Percentiles rank a stretch among this genome's conserved stretches.
phyloP scores from a whole-genome alignment of 2,329 filamentous ascomycete genomes.

The Tolypocladium paradoxum region DNA sequence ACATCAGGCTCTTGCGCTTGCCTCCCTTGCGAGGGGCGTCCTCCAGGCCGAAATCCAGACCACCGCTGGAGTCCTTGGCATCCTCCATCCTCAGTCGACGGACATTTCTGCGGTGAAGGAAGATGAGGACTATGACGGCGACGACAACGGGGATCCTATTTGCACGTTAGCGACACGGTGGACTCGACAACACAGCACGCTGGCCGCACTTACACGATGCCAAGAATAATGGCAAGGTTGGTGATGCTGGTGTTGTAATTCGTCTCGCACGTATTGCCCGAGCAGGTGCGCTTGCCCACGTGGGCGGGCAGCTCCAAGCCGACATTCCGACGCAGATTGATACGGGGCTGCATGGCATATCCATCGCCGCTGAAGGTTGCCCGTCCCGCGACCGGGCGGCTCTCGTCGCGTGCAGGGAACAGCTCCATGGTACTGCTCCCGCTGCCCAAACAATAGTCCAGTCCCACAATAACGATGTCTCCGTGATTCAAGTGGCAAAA shows the following conservation, averaged over 20 bases:
- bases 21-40: slow-evolving; percentile 32
- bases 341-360: slow-evolving; percentile 15
- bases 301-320: slow-evolving; percentile 3
- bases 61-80: slow-evolving; percentile 74
- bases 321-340: slow-evolving; percentile 13
- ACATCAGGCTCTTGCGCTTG: slow-evolving; percentile 21
- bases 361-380: slow-evolving; percentile 6
- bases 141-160: slow-evolving; percentile 63
- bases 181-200: neutral
- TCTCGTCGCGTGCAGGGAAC: neutral
- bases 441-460: neutral
- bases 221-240: slow-evolving; percentile 56
- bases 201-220: slow-evolving; percentile 51
- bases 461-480: neutral
- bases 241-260: slow-evolving; percentile 42
- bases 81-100: slow-evolving; percentile 68
- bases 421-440: slow-evolving; percentile 3
- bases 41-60: slow-evolving; percentile 81
- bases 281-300: slow-evolving; percentile 3
- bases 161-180: slow-evolving; percentile 8
- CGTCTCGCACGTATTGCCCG: slow-evolving; percentile 45
- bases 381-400: slow-evolving; percentile 5
- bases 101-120: slow-evolving; percentile 69
- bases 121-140: slow-evolving; percentile 57
- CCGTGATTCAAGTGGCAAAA: slow-evolving; percentile 8